Conservation (phyloP, 2,329 filamentous ascomycete species). For the Talaromyces sp. region DNA sequence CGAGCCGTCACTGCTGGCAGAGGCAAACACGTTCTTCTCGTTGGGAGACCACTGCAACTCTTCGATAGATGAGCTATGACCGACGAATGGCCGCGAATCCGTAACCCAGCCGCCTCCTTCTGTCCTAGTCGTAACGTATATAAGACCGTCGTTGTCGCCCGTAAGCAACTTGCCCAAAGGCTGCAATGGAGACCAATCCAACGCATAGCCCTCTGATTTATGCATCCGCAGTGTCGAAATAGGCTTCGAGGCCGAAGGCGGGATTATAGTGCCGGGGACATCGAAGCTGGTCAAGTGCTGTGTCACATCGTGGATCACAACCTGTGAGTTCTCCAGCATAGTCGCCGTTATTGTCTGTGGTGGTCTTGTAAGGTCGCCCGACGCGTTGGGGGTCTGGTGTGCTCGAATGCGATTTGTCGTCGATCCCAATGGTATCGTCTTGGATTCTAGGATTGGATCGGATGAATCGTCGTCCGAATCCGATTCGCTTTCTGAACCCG, state of each 20-base stretch:
- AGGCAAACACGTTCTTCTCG: conserved; percentile 90
- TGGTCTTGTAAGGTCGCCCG: conserved; percentile 61
- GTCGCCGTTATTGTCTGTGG: conserved; percentile 80
- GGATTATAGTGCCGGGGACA: conserved; percentile 74
- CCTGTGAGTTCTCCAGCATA: conserved; percentile 84
- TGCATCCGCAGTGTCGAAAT: conserved; percentile 83
- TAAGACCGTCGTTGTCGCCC: conserved; percentile 84
- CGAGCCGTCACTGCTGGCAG: conserved; percentile 87
- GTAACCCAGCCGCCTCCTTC: conserved; percentile 87
- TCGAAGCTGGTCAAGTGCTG: conserved; percentile 87
- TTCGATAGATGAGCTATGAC: conserved; percentile 82
- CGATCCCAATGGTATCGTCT: conserved; percentile 76
- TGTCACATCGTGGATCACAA: conserved; percentile 92
- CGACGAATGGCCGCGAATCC: conserved; percentile 75
- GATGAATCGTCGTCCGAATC: conserved; percentile 68
- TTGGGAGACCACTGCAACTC: conserved; percentile 96
- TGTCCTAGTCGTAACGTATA: conserved; percentile 81
- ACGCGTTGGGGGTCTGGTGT: conserved; percentile 69
- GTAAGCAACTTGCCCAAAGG: conserved; percentile 82
- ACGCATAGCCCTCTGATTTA: conserved; percentile 86
- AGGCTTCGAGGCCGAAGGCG: conserved; percentile 81
- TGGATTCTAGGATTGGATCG: conserved; percentile 91
- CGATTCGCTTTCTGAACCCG: conserved; percentile 65
- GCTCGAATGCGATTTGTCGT: conserved; percentile 92
- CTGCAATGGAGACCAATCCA: conserved; percentile 90